Conservation (phyloP, 2,329 filamentous ascomycete species). For the Juglanconis sp. region DNA sequence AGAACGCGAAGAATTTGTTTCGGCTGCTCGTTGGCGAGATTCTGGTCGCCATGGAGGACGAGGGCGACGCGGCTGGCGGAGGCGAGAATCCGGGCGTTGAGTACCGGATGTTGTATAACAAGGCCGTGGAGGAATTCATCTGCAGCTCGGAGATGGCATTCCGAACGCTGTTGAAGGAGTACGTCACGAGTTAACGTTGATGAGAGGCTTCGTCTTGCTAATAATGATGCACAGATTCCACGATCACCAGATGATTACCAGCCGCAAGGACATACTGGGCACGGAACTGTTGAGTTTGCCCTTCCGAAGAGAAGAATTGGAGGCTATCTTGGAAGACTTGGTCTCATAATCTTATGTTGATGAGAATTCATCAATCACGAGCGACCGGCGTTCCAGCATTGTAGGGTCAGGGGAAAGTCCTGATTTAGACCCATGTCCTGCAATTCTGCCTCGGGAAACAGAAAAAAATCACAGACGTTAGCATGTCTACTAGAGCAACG, state of each 20-base stretch:
- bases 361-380: not conserved
- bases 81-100: slow-evolving; percentile 71
- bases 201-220: slow-evolving; percentile 17
- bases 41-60: slow-evolving; percentile 65
- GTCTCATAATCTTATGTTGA: slow-evolving; percentile 31
- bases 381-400: not conserved
- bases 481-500: too few species aligned
- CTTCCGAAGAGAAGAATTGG: slow-evolving; percentile 82
- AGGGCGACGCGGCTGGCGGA: slow-evolving; percentile 40
- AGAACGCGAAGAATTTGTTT: slow-evolving; percentile 88
- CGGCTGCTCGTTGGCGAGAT: slow-evolving; percentile 81
- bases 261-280: slow-evolving; percentile 78
- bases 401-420: too few species aligned
- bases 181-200: slow-evolving; percentile 28
- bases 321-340: slow-evolving; percentile 79
- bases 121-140: slow-evolving; percentile 94
- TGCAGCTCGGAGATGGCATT: slow-evolving; percentile 97
- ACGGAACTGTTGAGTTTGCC: slow-evolving; percentile 84
- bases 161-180: slow-evolving; percentile 89
- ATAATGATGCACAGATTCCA: slow-evolving; percentile 64
- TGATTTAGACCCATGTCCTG: too few species aligned
- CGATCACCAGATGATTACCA: slow-evolving; percentile 96
- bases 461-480: too few species aligned
- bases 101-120: slow-evolving; percentile 88
- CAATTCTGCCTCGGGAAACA: too few species aligned